Evolutionary conservation across 169 alveolate species (phyloP).

Genomic region (Plasmodium vinckei): DNA sequence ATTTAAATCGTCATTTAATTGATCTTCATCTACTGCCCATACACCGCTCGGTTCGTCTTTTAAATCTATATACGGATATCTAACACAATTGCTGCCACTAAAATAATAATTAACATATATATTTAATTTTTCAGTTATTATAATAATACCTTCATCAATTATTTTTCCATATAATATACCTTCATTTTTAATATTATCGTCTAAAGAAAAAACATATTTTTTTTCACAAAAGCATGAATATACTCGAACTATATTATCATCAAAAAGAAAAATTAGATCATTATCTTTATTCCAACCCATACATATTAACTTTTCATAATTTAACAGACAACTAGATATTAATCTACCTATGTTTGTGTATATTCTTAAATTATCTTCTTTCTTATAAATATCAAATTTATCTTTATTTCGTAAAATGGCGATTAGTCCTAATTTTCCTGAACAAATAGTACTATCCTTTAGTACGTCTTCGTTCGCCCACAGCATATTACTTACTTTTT

Average conservation of each 20-base stretch:
- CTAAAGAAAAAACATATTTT: constrained; percentile 76
- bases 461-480: constrained; percentile 62
- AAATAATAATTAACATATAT: constrained; percentile 60
- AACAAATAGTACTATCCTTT: constrained; percentile 27
- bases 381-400: constrained; percentile 57
- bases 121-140: constrained; percentile 58
- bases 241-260: constrained; percentile 81
- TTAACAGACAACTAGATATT: constrained; percentile 60
- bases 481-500: constrained; percentile 59
- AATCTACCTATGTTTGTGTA: constrained; percentile 65
- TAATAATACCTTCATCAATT: constrained; percentile 53
- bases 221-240: constrained; percentile 82
- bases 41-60: constrained; percentile 51
- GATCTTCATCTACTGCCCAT: constrained; percentile 41
- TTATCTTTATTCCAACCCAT: constrained; percentile 73
- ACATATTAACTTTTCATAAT: constrained; percentile 59
- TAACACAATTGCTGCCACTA: constrained; percentile 66
- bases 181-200: constrained; percentile 74
- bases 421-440: constrained; percentile 56
- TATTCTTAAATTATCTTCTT: constrained; percentile 64
- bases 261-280: constrained; percentile 79
- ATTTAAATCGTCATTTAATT: constrained; percentile 35
- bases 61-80: constrained; percentile 46
- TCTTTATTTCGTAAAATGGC: constrained; percentile 61
- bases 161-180: constrained; percentile 50